Evolutionary conservation across 75 land plant genomes (phyloP), one percentile per base, ranked within the genome.

Genomic region (Selaginella moellendorffii): DNA sequence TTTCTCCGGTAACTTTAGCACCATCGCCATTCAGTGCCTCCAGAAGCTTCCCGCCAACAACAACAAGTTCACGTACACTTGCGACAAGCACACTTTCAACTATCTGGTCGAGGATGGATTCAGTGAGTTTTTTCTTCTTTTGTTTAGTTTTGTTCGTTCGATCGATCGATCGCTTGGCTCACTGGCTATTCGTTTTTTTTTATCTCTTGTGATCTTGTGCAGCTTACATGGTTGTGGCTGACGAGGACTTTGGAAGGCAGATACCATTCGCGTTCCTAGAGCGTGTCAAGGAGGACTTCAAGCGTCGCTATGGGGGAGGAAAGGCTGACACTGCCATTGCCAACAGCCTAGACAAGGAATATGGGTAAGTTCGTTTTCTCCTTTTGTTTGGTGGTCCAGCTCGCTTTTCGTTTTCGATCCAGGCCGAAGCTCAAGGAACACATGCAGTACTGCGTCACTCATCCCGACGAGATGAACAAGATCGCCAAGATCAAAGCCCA

Each of bases 81-180:
- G 93, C 54, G 93, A 88, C 72, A 82, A 85, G 0, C 82, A 88
- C 56, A 86, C 95, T 1, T 88, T 88, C 72, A 88, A 88, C 68
- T 88, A 80, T 65, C 81, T 88, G 12, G 65, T 85, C 23, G 90
- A 88, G 22, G 81, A 68, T 74, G 93, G 85, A 65, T 85, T 88
- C 63, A 83, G 92, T 87, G 82, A 23, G 52, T 51, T 31, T 17
- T 66, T 12, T 19, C 18, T 26, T 26, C 24, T 24, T 14, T 18
- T 5, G 0, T 62, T 42, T 29, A 1, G 62, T 59, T 64, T 24
- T 54, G 53, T 24, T 60, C 31, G 8, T 56, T n/a, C n/a, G n/a
- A n/a, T n/a, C n/a, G n/a, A n/a, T n/a, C n/a, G n/a, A n/a, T n/a
- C n/a, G n/a, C n/a, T n/a, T n/a, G n/a, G n/a, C n/a, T n/a, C n/a